Evolutionary conservation across 805 yeast species (phyloP), one percentile per base, ranked within the genome.

Genomic region (Hanseniaspora nectarophila): DNA sequence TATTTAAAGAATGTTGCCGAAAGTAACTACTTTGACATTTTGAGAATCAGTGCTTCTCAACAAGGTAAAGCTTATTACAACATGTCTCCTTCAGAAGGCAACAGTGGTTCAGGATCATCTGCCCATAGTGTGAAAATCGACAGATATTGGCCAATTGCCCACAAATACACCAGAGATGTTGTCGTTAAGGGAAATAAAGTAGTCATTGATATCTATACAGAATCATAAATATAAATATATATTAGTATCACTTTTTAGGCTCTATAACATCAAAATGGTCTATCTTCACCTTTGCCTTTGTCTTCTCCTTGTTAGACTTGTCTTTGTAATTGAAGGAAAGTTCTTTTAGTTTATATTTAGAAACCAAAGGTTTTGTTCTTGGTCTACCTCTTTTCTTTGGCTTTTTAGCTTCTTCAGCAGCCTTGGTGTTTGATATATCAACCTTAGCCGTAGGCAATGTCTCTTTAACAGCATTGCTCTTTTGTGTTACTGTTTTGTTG

Each of bases 41-140:
- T 53, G 18, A 56, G 62, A 10, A 55, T 67, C 24, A 52, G 56
- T 26, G 60, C 64, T 8, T 55, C 56, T 23, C 78, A 75, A 56
- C 68, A 70, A 43, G 81, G 80, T 21, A 66, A 73, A 2, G 73
- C 80, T 0, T 55, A 56, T 8, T 74, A 63, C 57, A 67, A 71
- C 1, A 42, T 74, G 3, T 64, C 74, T 6, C 72, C 73, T n/a
- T 42, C 54, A 9, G 10, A 18, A 7, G 78, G 78, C 2, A 74
- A 75, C 56, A 63, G 67, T 55, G 80, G 80, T 1, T 56, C 57
- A n/a, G 79, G 77, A 5, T 56, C 61, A 16, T 60, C 67, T 7
- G 57, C 58, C n/a, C 67, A 63, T 40, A 53, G 56, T 6, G 64
- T 64, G 35, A 57, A 54, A 9, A 64, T 66, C 21, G 53, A 56